A percentile compares a stretch with the other conserved stretches of the same genome.
phyloP scores from a whole-genome alignment of 2,329 filamentous ascomycete genomes.

The Fusarium compactum region DNA sequence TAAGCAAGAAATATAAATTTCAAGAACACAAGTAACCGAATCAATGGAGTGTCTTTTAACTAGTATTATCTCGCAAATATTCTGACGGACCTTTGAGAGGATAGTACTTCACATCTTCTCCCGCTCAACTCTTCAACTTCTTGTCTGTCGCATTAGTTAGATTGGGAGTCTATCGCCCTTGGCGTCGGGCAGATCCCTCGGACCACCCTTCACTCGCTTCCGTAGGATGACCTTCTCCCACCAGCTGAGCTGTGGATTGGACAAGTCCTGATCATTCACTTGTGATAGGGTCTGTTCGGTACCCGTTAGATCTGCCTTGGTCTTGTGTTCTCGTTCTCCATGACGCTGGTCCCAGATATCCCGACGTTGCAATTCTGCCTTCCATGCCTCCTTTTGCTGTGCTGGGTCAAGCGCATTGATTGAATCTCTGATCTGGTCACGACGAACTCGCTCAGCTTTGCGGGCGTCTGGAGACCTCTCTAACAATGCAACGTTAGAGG shows the following conservation, averaged over 20 bases:
- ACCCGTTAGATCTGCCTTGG: neutral
- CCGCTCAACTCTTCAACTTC: too few species aligned
- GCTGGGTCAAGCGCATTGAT: neutral
- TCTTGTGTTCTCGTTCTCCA: neutral
- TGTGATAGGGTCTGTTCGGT: neutral
- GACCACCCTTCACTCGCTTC: neutral
- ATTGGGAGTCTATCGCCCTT: too few species aligned
- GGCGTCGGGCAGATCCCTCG: fast-evolving
- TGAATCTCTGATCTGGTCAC: neutral
- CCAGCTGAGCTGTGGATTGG: neutral
- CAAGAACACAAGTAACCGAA: too few species aligned
- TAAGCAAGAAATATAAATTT: too few species aligned
- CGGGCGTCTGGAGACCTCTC: neutral
- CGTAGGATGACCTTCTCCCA: neutral
- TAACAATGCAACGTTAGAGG: neutral
- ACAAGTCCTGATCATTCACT: fast-evolving
- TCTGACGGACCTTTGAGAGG: too few species aligned
- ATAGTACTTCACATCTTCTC: too few species aligned
- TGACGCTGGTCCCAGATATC: neutral
- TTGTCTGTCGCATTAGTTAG: too few species aligned
- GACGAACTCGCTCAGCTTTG: slow-evolving; percentile 3
- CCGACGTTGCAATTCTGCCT: neutral
- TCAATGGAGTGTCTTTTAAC: too few species aligned
- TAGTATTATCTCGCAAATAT: too few species aligned
- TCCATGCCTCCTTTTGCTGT: neutral